Evolutionary conservation across 345 rosid species (phyloP), one percentile per base, ranked within the genome.

Genomic region (Xanthoceras sorbifolium): DNA sequence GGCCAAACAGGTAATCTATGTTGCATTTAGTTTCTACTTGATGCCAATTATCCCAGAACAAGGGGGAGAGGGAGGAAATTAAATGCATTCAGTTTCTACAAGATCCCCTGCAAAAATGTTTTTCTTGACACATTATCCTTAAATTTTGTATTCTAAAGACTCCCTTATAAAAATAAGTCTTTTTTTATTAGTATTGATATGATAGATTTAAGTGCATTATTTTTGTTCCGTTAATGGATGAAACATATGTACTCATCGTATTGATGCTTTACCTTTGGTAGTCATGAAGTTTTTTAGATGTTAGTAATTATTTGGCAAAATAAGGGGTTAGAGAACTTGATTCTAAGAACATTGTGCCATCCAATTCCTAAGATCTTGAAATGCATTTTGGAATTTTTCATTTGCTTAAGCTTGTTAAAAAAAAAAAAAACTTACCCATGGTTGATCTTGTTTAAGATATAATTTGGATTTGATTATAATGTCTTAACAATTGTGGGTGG

Each of bases 1-100:
- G 82, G 94, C 99, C 68, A 92, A 91, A 81, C 88, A 86, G 98
- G 99, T 96, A 85, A 36, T 67, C 26, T 28, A 44, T 71, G 40
- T 31, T 54, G 34, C 68, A 36, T 55, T 23, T 70, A 25, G 60
- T 25, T 6, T 52, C 52, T 28, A n/a, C 28, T 64, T n/a, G 31
- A 48, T 31, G 28, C 29, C 18, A 1, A 52, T 70, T 36, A 18
- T 70, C 42, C 23, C 11, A n/a, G 36, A n/a, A 52, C 25, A n/a
- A 31, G 23, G 38, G 25, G 6, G 44, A 52, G 25, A 11, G 40
- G 5, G 4, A 26, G 60, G 65, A 71, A 23, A 11, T 71, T 55
- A 55, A 54, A n/a, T 20, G 60, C 23, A n/a, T 25, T 54, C 20
- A 25, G 20, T 20, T n/a, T n/a, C 7, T 54, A 46, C 60, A 54